phyloP scores from a whole-genome alignment of 306 rosid species.

The Trifolium fragiferum region DNA sequence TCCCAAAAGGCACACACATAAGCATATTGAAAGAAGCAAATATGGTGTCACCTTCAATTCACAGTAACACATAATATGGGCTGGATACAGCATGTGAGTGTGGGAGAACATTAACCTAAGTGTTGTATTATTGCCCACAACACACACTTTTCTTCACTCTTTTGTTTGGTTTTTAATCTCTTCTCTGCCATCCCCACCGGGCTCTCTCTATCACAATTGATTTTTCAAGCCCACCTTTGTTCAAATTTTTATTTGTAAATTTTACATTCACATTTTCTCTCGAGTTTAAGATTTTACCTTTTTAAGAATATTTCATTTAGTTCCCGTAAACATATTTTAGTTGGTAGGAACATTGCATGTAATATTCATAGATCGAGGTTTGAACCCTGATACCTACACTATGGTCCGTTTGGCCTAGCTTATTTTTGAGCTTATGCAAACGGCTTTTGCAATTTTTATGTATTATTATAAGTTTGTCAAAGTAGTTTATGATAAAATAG shows the following conservation, averaged over 20 bases:
- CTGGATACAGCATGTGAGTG: constrained; percentile 53
- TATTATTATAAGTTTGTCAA: no score
- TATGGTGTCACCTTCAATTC: constrained; percentile 56
- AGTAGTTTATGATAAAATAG: no score
- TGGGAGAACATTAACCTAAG: constrained; percentile 40
- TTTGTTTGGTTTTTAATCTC: constrained; percentile 33
- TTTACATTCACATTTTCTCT: neutral
- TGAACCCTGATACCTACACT: no score
- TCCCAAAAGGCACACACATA: constrained; percentile 50
- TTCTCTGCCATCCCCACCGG: constrained; percentile 30
- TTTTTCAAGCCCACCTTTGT: constrained; percentile 40
- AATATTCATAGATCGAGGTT: no score
- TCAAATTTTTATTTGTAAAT: neutral
- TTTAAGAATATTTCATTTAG: neutral
- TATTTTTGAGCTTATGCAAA: no score
- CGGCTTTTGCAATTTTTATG: no score
- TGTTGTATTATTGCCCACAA: constrained; percentile 38
- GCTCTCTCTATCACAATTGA: constrained; percentile 31
- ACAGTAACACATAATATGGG: constrained; percentile 54
- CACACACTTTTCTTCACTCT: constrained; percentile 6
- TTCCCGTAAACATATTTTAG: no score
- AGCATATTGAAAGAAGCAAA: constrained; percentile 35
- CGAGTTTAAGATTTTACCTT: constrained; percentile 2
- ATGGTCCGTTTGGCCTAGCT: no score
- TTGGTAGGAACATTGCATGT: no score